Base-by-base conservation (phyloP, 2,329 filamentous ascomycete genomes). In the Bipolaris sorokiniana region DNA sequence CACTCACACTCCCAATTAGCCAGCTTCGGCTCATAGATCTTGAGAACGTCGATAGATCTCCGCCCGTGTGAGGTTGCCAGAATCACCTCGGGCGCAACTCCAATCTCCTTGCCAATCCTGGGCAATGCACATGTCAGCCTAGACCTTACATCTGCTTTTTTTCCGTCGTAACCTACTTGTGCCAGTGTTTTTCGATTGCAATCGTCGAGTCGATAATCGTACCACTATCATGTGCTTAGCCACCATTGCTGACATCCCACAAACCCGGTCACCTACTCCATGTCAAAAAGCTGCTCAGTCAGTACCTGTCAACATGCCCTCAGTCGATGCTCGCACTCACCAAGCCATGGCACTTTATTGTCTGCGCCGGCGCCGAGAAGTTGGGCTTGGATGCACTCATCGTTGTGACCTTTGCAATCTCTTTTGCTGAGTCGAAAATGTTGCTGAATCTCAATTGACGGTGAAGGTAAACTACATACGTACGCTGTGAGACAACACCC, bases 1-100 rank as follows among this genome's bases (percentile, higher is more conserved):
- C 28, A 86, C 90, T 80, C 79, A 96, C 92, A 97, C 63, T 97
- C 92, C 92, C 90, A 94, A 68, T 89, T 97, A 40, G 95, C 95
- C 74, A 92, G 91, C 66, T 90, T 88, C 15, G 92, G 90, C 61
- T 91, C 88, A 56, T 97, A 85, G 26, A 93, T 81, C 74, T 86
- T 86, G 56, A 99, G 83, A 2, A 90, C 87, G 69, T 99, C 95
- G 70, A 98, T 97, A 65, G 88, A 92, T 56, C 95, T 83, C 58
- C 94, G 87, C 60, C 95, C 95, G 77, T 99, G 95, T 5, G 92
- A 97, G 9, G 92, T 96, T 69, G 91, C 85, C 23, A 98, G 84
- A 68, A 99, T 98, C 44, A 89, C 85, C 46, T 88, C 83, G n/a
- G 91, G 90, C 64, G 91, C 86, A 20, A 97, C 88, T 22, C 91